Percentiles rank a stretch among this genome's conserved stretches.
Conservation (phyloP, 1,284 basidiomycete species). For the Boletus hoseneyae region DNA sequence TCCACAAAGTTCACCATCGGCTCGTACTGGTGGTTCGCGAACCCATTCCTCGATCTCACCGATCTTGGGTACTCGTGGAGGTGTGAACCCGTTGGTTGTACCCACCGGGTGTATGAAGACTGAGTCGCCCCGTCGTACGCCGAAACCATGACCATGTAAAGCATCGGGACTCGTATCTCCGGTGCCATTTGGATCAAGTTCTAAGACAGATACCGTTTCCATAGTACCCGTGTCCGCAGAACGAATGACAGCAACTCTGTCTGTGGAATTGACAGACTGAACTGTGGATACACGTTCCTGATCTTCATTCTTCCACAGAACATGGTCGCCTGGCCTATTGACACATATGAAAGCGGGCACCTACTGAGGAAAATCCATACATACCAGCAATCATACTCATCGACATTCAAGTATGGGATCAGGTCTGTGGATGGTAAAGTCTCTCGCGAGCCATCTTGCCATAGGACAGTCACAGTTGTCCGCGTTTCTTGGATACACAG, state of each 20-base stretch:
- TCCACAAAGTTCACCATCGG: slow-evolving; percentile 52
- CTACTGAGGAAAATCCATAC: slow-evolving; percentile 24
- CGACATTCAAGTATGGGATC: slow-evolving; percentile 80
- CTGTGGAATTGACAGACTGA: slow-evolving; percentile 70
- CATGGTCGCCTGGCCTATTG: slow-evolving; percentile 85
- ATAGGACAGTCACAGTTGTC: slow-evolving; percentile 71
- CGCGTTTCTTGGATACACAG: slow-evolving; percentile 68
- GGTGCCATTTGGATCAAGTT: slow-evolving; percentile 81
- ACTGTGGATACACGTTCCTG: slow-evolving; percentile 69
- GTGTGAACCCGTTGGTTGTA: slow-evolving; percentile 62
- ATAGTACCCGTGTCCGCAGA: slow-evolving; percentile 49
- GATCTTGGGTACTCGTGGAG: slow-evolving; percentile 68
- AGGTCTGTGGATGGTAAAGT: slow-evolving; percentile 60
- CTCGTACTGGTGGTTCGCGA: slow-evolving; percentile 51
- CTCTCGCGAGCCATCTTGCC: slow-evolving; percentile 81
- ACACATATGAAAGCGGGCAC: slow-evolving; percentile 10
- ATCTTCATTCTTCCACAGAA: slow-evolving; percentile 81
- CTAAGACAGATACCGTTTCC: slow-evolving; percentile 79
- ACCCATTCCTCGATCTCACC: slow-evolving; percentile 81
- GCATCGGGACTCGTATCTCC: slow-evolving; percentile 46
- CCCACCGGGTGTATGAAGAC: slow-evolving; percentile 75
- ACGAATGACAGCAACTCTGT: slow-evolving; percentile 67
- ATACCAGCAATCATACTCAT: slow-evolving; percentile 84
- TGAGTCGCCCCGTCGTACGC: slow-evolving; percentile 78
- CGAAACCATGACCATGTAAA: slow-evolving; percentile 45